Conservation (phyloP, 2,329 filamentous ascomycete genomes). For the Cercospora janseana region DNA sequence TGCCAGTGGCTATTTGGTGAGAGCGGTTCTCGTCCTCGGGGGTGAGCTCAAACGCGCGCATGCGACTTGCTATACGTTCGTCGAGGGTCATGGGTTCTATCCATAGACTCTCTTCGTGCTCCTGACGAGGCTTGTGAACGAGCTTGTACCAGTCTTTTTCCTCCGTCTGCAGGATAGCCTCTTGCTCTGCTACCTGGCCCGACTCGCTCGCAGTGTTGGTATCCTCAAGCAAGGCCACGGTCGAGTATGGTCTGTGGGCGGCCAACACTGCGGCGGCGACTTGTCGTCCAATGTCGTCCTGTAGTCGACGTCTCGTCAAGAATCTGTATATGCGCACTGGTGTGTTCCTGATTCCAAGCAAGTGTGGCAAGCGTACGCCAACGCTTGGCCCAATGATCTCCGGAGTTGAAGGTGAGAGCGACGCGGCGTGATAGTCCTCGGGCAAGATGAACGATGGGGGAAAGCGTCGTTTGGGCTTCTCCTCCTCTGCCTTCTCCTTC, state of each 20-base stretch:
- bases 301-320: slow-evolving; percentile 78
- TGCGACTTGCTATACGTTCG: slow-evolving; percentile 69
- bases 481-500: slow-evolving; percentile 37
- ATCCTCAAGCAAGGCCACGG: slow-evolving; percentile 25
- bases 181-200: slow-evolving; percentile 57
- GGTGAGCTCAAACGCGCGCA: slow-evolving; percentile 73
- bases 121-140: slow-evolving; percentile 55
- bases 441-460: slow-evolving; percentile 72
- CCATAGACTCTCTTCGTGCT: slow-evolving; percentile 65
- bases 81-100: slow-evolving; percentile 69
- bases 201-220: slow-evolving; percentile 30
- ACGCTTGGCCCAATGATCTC: slow-evolving; percentile 68
- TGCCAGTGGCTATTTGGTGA: slow-evolving; percentile 40
- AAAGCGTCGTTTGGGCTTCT: slow-evolving; percentile 55
- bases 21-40: slow-evolving; percentile 69
- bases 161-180: slow-evolving; percentile 64
- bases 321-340: slow-evolving; percentile 83
- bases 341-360: slow-evolving; percentile 89
- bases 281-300: slow-evolving; percentile 82
- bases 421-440: slow-evolving; percentile 66
- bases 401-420: slow-evolving; percentile 65
- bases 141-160: slow-evolving; percentile 82
- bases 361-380: slow-evolving; percentile 76
- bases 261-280: slow-evolving; percentile 80
- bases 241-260: slow-evolving; percentile 49